phyloP scores from a whole-genome alignment of 192 early-diverging fungal species.

The Linnemannia schmuckeri region DNA sequence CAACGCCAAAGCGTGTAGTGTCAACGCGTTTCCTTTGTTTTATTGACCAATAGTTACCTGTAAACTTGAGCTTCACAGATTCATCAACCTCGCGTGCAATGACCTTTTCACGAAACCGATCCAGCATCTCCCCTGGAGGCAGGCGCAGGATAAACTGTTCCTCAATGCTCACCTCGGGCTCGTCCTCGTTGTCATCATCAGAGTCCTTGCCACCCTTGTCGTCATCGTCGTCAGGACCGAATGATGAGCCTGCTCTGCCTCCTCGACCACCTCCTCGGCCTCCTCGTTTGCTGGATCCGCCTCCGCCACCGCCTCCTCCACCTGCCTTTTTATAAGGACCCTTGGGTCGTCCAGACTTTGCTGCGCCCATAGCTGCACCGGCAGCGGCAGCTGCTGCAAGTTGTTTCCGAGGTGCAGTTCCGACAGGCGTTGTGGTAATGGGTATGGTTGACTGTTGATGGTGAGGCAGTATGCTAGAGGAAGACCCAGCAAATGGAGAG shows the following conservation, averaged over 20 bases:
- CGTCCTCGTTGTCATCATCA: conserved; percentile 70
- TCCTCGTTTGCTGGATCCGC: conserved; percentile 12
- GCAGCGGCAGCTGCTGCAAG: conserved; percentile 48
- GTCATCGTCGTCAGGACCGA: conserved; percentile 15
- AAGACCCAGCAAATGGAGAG: not conserved
- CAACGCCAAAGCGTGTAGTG: conserved; percentile 28
- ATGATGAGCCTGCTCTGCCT: not conserved
- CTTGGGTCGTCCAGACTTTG: conserved; percentile 37
- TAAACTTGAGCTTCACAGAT: conserved; percentile 62
- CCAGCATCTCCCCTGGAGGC: conserved; percentile 63
- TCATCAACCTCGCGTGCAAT: conserved; percentile 55
- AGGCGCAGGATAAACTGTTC: conserved; percentile 88
- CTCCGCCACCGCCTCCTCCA: conserved; percentile 20
- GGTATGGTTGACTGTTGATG: conserved; percentile 4
- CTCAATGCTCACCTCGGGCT: conserved; percentile 79
- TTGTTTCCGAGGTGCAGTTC: conserved; percentile 43
- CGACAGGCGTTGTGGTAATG: conserved; percentile 28
- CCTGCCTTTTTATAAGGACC: conserved; percentile 25
- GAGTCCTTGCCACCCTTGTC: conserved; percentile 31
- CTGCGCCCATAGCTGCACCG: conserved; percentile 29
- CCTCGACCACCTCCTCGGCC: conserved; percentile 20
- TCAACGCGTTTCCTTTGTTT: conserved; percentile 44
- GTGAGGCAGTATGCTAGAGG: not conserved
- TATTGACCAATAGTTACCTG: conserved; percentile 33
- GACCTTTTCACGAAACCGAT: conserved; percentile 66